Conservation (phyloP, 2,329 filamentous ascomycete genomes). For the Coniella vitis region DNA sequence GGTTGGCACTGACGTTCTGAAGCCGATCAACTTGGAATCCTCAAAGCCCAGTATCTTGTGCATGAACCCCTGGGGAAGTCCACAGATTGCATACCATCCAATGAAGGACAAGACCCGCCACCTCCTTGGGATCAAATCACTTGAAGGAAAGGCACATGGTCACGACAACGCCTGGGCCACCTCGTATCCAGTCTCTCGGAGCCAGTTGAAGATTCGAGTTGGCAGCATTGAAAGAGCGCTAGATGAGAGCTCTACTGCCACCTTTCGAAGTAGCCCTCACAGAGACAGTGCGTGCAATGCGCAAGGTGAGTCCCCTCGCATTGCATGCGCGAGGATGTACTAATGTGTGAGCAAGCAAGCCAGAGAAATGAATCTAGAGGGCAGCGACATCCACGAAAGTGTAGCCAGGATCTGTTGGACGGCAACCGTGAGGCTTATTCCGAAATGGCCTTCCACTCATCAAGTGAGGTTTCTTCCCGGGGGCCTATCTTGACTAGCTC, state of each 20-base stretch:
- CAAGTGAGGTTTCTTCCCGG: neutral
- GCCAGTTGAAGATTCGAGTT: slow-evolving; percentile 27
- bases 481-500: slow-evolving; percentile 2
- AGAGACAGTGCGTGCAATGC: neutral
- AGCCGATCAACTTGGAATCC: slow-evolving; percentile 26
- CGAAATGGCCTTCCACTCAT: neutral
- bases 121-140: slow-evolving; percentile 6
- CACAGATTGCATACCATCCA: slow-evolving; percentile 17
- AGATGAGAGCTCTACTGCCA: slow-evolving; percentile 17
- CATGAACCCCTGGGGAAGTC: slow-evolving; percentile 19
- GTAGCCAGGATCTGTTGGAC: neutral
- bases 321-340: neutral
- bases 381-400: neutral
- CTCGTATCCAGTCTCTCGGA: slow-evolving; percentile 1
- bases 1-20: slow-evolving; percentile 27
- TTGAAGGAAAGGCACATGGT: neutral
- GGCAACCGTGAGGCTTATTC: neutral
- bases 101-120: slow-evolving; percentile 10
- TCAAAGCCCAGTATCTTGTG: slow-evolving; percentile 17
- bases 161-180: neutral
- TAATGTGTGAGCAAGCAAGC: neutral
- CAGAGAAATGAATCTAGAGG: neutral
- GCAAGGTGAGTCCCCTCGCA: slow-evolving; percentile 3
- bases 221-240: slow-evolving; percentile 28
- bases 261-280: slow-evolving; percentile 1